Percentiles rank a stretch among this genome's conserved stretches.
Evolutionary conservation across 2,329 filamentous ascomycete species (phyloP).

Genomic region (Aureobasidium lini): DNA sequence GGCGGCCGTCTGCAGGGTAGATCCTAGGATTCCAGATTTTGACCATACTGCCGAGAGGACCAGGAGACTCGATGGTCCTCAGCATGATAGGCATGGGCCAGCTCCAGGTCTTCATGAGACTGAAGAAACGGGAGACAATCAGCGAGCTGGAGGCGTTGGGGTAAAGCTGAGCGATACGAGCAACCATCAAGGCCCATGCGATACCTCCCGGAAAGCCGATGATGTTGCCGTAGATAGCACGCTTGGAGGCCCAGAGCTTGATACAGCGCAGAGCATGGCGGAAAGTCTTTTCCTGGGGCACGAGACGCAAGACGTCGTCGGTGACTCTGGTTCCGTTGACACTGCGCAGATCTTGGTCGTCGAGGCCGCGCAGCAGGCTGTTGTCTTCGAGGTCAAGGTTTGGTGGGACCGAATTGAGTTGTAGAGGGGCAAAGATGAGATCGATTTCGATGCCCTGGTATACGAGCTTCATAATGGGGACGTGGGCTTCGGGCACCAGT

Average conservation of each 20-base stretch:
- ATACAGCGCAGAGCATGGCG: constrained; percentile 81
- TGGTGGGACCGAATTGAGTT: constrained; percentile 36
- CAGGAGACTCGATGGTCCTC: constrained; percentile 71
- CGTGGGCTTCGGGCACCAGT: constrained; percentile 80
- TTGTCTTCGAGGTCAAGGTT: constrained; percentile 75
- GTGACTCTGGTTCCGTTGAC: constrained; percentile 93
- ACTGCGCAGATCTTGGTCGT: constrained; percentile 79
- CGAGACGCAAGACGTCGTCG: constrained; percentile 79
- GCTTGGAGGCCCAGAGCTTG: constrained; percentile 91
- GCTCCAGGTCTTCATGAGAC: constrained; percentile 81
- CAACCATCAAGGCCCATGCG: constrained; percentile 96
- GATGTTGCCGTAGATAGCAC: constrained; percentile 91
- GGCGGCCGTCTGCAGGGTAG: constrained; percentile 72
- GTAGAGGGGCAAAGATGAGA: constrained; percentile 57
- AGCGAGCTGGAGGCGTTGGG: constrained; percentile 84
- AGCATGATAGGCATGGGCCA: constrained; percentile 93
- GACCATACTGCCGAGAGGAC: constrained; percentile 58
- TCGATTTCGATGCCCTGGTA: constrained; percentile 89
- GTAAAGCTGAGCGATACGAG: constrained; percentile 91
- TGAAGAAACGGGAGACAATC: constrained; percentile 89
- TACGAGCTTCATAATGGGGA: constrained; percentile 96
- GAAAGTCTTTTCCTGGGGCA: constrained; percentile 86
- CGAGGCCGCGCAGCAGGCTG: constrained; percentile 73
- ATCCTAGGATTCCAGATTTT: constrained; percentile 91
- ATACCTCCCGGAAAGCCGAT: constrained; percentile 95